Percentiles rank a stretch among this genome's conserved stretches.
These are phyloP conservation scores for Serendipita sp. DNA, from an alignment of 768 basidiomycete genomes.

Conservation along the genomic window DNA sequence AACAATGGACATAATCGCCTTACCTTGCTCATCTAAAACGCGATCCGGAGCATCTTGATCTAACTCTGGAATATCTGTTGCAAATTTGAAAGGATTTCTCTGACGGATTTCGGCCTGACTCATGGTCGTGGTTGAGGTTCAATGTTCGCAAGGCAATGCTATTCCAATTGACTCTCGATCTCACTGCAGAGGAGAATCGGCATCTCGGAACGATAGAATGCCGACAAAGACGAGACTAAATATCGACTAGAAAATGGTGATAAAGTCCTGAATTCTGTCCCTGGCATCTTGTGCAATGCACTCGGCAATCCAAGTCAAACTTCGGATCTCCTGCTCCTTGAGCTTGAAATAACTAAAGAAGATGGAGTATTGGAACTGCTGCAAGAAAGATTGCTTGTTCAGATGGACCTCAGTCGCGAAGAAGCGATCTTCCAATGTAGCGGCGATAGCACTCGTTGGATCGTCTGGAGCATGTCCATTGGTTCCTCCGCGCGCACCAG, in stretches of 20 bases:
- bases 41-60: slow-evolving; percentile 4
- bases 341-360: slow-evolving; percentile 87
- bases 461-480: slow-evolving; percentile 14
- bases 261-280: slow-evolving; percentile 89
- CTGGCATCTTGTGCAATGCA: slow-evolving; percentile 95
- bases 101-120: not conserved
- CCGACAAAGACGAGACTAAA: not conserved
- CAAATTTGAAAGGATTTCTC: slow-evolving; percentile 1
- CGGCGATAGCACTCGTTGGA: slow-evolving; percentile 33
- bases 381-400: slow-evolving; percentile 89
- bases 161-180: no score
- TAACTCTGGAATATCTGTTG: not conserved
- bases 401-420: slow-evolving; percentile 84
- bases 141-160: no score
- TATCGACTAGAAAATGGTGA: slow-evolving; percentile 54
- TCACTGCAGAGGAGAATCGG: not conserved
- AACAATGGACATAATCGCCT: not conserved
- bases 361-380: slow-evolving; percentile 90
- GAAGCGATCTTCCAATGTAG: slow-evolving; percentile 82
- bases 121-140: not conserved
- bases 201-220: not conserved
- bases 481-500: slow-evolving; percentile 15
- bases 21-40: slow-evolving; percentile 1
- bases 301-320: slow-evolving; percentile 88
- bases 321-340: slow-evolving; percentile 82